These are phyloP conservation scores for Tolypocladium ovalisporum DNA, from an alignment of 2,329 filamentous ascomycete genomes.

Conservation along the genomic window DNA sequence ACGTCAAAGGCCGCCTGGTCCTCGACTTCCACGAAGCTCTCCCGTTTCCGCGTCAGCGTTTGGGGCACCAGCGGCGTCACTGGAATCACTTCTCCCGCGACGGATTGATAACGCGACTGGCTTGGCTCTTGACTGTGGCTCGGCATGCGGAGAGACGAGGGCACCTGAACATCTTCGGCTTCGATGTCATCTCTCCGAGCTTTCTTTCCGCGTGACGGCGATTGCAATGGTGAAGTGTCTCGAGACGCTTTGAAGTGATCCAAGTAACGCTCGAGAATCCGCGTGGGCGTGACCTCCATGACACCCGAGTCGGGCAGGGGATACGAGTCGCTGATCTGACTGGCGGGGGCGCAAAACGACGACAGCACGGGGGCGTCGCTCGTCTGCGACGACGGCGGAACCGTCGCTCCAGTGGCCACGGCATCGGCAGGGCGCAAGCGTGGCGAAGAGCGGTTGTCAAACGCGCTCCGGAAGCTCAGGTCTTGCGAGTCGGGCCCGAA, in stretches of 20 bases:
- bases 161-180: conserved; percentile 5
- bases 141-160: conserved; percentile 13
- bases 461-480: conserved; percentile 32
- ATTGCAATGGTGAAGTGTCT: conserved; percentile 13
- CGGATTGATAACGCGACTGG: conserved; percentile 1
- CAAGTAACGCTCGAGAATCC: conserved; percentile 38
- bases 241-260: conserved; percentile 15
- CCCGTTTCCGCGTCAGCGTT: background rate
- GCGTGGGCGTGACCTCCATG: conserved; percentile 31
- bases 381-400: conserved; percentile 4
- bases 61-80: conserved; percentile 10
- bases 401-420: background rate
- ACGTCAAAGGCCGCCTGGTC: conserved; percentile 9
- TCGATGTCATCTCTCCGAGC: background rate
- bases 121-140: conserved; percentile 2
- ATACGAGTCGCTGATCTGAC: conserved; percentile 45
- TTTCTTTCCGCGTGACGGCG: conserved; percentile 1
- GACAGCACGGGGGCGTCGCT: conserved; percentile 11
- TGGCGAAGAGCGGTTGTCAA: conserved; percentile 31
- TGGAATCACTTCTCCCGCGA: conserved; percentile 10
- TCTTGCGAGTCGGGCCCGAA: conserved; percentile 23
- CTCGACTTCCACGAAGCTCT: background rate
- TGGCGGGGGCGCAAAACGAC: conserved; percentile 34
- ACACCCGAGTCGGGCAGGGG: conserved; percentile 21
- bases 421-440: conserved; percentile 5